Percentiles rank a stretch among this genome's conserved stretches.
Conservation (phyloP, 345 rosid species). For the Hibiscus tridactylites region DNA sequence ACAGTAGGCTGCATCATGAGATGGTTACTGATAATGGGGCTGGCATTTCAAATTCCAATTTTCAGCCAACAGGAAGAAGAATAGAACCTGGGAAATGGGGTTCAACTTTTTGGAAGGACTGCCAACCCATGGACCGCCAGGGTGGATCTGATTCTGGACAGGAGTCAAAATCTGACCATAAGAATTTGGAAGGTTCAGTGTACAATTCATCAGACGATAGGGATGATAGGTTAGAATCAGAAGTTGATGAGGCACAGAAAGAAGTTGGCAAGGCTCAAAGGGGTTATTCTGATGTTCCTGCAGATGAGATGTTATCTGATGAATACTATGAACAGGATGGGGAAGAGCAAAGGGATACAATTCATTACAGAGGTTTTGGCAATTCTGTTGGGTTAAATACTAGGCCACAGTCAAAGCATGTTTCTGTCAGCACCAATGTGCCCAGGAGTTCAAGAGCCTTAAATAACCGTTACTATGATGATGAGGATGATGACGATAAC, state of each 20-base stretch:
- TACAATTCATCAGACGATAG: slow-evolving; percentile 50
- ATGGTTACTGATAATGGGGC: slow-evolving; percentile 23
- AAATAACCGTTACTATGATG: slow-evolving; percentile 27
- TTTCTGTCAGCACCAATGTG: slow-evolving; percentile 24
- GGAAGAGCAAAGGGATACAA: slow-evolving; percentile 77
- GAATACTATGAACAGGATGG: slow-evolving; percentile 99
- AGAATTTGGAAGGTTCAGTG: slow-evolving; percentile 44
- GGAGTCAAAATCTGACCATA: slow-evolving; percentile 55
- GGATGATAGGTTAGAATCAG: slow-evolving; percentile 50
- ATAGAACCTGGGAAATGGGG: slow-evolving; percentile 84
- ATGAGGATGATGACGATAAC: slow-evolving; percentile 23
- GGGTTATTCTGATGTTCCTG: slow-evolving; percentile 79
- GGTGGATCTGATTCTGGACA: slow-evolving; percentile 64
- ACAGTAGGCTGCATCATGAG: slow-evolving; percentile 35
- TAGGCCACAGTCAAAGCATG: slow-evolving; percentile 43
- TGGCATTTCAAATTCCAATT: slow-evolving; percentile 32
- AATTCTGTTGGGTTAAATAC: slow-evolving; percentile 47
- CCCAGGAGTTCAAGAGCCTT: slow-evolving; percentile 53
- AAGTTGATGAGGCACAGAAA: slow-evolving; percentile 59
- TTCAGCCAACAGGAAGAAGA: slow-evolving; percentile 66
- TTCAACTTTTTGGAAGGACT: slow-evolving; percentile 93
- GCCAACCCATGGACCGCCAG: slow-evolving; percentile 68
- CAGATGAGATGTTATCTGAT: slow-evolving; percentile 98
- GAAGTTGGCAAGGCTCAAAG: slow-evolving; percentile 44
- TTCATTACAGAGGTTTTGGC: slow-evolving; percentile 47